Conservation (phyloP, 2,329 filamentous ascomycete species). For the Neofusicoccum laricinum region DNA sequence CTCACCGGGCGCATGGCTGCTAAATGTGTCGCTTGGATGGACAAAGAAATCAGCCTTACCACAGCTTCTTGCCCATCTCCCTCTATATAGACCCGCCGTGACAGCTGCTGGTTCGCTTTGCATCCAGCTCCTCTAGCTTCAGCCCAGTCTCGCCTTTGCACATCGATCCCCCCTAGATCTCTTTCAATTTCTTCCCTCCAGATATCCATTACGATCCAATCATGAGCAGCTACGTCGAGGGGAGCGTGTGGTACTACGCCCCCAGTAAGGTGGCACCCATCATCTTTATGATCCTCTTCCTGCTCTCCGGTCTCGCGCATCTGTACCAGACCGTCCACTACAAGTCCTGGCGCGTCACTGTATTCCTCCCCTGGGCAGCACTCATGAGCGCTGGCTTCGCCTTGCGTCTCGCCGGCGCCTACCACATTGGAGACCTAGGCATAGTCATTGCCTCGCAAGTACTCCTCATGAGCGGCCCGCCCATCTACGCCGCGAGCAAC, state of each 20-base stretch:
- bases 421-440: slow-evolving; percentile 44
- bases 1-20: neutral
- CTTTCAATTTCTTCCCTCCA: neutral
- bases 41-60: neutral
- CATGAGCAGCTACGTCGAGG: slow-evolving; percentile 21
- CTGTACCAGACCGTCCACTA: slow-evolving; percentile 55
- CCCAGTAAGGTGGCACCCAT: slow-evolving; percentile 56
- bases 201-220: neutral
- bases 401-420: slow-evolving; percentile 52
- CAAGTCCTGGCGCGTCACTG: slow-evolving; percentile 56
- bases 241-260: slow-evolving; percentile 44
- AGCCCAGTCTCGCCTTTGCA: neutral
- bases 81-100: neutral
- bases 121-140: neutral
- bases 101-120: neutral
- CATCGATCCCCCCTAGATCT: neutral
- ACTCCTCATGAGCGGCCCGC: slow-evolving; percentile 47
- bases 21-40: neutral
- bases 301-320: slow-evolving; percentile 47
- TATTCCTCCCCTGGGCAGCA: slow-evolving; percentile 54
- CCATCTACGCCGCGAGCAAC: slow-evolving; percentile 57
- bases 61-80: neutral
- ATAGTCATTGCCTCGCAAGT: slow-evolving; percentile 31
- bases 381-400: slow-evolving; percentile 57
- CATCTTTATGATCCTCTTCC: slow-evolving; percentile 50